These are phyloP conservation scores for Chrysoporthe deuterocubensis DNA, from an alignment of 2,329 filamentous ascomycete genomes.

Conservation along the genomic window DNA sequence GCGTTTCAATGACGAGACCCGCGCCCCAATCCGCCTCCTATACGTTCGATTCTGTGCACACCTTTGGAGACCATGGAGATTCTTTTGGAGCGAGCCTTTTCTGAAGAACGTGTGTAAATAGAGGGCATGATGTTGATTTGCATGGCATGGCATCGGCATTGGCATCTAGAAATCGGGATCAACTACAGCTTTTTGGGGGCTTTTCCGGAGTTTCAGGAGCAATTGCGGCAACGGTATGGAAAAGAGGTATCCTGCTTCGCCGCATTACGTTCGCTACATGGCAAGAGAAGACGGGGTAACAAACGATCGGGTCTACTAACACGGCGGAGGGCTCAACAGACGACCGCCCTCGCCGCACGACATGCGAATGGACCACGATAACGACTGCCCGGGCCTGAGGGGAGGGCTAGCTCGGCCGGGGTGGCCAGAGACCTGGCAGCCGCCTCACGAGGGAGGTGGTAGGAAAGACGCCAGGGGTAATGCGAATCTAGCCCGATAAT, in stretches of 20 bases:
- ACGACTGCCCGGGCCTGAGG: constrained; percentile 36
- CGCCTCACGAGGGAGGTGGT: constrained; percentile 14
- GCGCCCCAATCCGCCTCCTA: constrained; percentile 20
- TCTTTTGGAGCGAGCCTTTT: constrained; percentile 34
- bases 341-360: constrained; percentile 24
- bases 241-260: constrained; percentile 42
- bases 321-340: constrained; percentile 31
- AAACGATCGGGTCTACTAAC: constrained; percentile 14
- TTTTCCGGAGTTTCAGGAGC: constrained; percentile 53
- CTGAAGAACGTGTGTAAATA: constrained; percentile 50
- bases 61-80: constrained; percentile 29
- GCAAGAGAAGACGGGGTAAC: constrained; percentile 36
- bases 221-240: constrained; percentile 42
- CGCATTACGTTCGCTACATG: constrained; percentile 50
- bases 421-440: constrained; percentile 21
- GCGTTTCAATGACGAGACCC: constrained; percentile 22
- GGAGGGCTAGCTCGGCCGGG: constrained; percentile 40
- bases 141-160: constrained; percentile 53
- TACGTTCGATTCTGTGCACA: constrained; percentile 30
- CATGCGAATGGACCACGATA: constrained; percentile 27
- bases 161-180: constrained; percentile 50
- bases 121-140: constrained; percentile 53
- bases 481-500: constrained; percentile 44
- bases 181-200: constrained; percentile 34
- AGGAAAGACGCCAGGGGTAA: constrained; percentile 22